Evolutionary conservation across 805 yeast genomes (phyloP).

Genomic region (Nakazawaea ambrosiae): DNA sequence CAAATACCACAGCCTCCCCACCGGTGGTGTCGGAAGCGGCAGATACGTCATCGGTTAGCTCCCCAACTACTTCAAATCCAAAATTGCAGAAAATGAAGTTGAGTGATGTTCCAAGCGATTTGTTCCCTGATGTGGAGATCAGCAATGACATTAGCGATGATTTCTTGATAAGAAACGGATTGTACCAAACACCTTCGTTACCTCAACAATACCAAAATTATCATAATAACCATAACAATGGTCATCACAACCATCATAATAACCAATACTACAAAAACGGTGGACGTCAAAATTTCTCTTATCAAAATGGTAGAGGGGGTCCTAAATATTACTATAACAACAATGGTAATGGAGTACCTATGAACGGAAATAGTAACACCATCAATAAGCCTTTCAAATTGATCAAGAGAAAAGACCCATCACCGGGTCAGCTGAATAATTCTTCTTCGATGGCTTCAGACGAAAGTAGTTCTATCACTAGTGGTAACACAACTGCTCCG

Average conservation of each 20-base stretch:
- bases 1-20: neutral
- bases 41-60: constrained; percentile 19
- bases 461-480: neutral
- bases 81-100: constrained; percentile 24
- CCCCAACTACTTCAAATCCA: no score
- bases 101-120: constrained; percentile 17
- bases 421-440: no score
- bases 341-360: neutral
- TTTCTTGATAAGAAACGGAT: constrained; percentile 10
- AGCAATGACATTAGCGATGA: constrained; percentile 10
- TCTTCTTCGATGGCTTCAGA: neutral
- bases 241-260: constrained; percentile 4
- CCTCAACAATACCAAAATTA: constrained; percentile 5
- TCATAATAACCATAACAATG: constrained; percentile 1
- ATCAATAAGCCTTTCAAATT: constrained; percentile 10
- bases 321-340: neutral
- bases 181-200: constrained; percentile 1
- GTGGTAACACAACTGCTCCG: neutral
- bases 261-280: neutral
- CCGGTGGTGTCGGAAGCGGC: neutral
- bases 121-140: constrained; percentile 7
- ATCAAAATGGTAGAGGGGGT: constrained; percentile 6
- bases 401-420: constrained; percentile 13
- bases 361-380: no score
- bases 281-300: constrained; percentile 6